Evolutionary conservation across 1,284 basidiomycete genomes (phyloP).

Genomic region (Trametes polyzona): DNA sequence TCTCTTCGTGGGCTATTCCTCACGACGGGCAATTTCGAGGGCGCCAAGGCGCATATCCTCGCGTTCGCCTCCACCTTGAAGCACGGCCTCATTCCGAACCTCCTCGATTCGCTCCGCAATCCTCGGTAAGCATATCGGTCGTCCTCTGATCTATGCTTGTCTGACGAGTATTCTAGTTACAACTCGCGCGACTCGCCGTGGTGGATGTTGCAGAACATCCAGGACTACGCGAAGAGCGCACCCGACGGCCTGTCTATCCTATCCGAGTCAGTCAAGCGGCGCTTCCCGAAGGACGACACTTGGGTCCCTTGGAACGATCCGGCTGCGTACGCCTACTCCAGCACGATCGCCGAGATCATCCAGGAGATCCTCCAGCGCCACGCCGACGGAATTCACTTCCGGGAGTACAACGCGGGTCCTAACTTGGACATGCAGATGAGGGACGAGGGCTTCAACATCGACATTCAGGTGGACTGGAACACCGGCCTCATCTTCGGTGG

Average conservation of each 20-base stretch:
- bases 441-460: conserved; percentile 92
- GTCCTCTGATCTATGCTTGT: conserved; percentile 2
- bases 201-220: conserved; percentile 99
- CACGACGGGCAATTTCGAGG: conserved; percentile 88
- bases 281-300: conserved; percentile 92
- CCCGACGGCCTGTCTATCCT: conserved; percentile 87
- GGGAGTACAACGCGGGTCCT: conserved; percentile 95
- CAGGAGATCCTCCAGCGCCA: conserved; percentile 97
- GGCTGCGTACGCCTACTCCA: conserved; percentile 80
- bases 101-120: conserved; percentile 84
- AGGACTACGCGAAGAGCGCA: conserved; percentile 87
- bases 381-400: conserved; percentile 90
- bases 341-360: conserved; percentile 89
- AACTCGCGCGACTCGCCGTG: conserved; percentile 93
- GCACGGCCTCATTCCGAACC: conserved; percentile 91
- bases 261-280: conserved; percentile 81
- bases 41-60: conserved; percentile 86
- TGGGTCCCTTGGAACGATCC: conserved; percentile 94
- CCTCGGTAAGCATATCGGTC: conserved; percentile 65
- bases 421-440: conserved; percentile 97
- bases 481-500: conserved; percentile 93
- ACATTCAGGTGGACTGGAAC: conserved; percentile 92
- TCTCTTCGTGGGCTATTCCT: conserved; percentile 91
- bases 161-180: conserved; percentile 55
- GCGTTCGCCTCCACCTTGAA: conserved; percentile 87